Evolutionary conservation across 805 yeast genomes (phyloP), one percentile per base, ranked within the genome.

Genomic region (Zygotorulaspora sp.): DNA sequence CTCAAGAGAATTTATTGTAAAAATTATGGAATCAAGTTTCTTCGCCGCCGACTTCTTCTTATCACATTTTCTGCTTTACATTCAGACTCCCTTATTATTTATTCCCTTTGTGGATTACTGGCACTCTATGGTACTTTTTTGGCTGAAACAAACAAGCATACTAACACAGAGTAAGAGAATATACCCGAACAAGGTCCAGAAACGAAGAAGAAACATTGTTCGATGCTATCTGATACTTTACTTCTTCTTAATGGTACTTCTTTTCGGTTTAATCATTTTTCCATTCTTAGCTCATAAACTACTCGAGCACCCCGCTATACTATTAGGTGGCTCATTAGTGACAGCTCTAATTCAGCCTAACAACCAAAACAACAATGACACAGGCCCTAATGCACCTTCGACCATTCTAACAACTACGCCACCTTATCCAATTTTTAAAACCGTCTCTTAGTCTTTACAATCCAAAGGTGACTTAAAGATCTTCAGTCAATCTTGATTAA

Each of bases 91-190:
- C 1, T 43, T 82, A 11, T 57, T 81, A 23, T 65, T 80, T 23
- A 62, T 79, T 27, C 89, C 89, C 0, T 78, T 69, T 47, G 69
- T 78, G 31, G 83, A 80, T 50, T 70, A 70, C 32, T 72, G 80
- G 73, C 92, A 83, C 51, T 74, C 87, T 1, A 63, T 76, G 63
- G 64, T 78, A 53, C 62, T 83, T 23, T 72, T 82, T 48, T 83
- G 90, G 90, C 61, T 81, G 40, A 72, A 68, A 38, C 84, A 85
- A 2, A 65, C 66, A 3, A 53, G 55, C n/a, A 59, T 67, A 24
- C 45, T 62, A n/a, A 44, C 57, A 8, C n/a, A 26, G 10, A 44
- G 50, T 28, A 59, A 57, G 8, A 53, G 54, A 6, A 61, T 79
- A 8, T 65, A 63, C 42, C 61, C 68, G 5, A 61, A 55, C 33